These are phyloP conservation scores for Striga asiatica DNA, from an alignment of 257 asterid genomes.

Conservation along the genomic window DNA sequence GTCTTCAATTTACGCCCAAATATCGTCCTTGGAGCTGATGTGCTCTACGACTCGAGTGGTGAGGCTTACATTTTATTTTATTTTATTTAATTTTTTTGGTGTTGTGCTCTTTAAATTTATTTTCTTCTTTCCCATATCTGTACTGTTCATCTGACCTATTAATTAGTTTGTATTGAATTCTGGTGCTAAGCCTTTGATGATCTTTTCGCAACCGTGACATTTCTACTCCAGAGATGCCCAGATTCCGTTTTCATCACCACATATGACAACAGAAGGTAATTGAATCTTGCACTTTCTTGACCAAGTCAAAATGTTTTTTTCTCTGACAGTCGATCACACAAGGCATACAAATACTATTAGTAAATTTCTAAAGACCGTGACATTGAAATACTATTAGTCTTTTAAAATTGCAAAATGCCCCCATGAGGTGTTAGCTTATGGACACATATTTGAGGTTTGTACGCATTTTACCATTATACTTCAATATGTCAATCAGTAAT, in stretches of 20 bases:
- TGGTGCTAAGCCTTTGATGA: slow-evolving; percentile 63
- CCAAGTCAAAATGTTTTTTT: neutral
- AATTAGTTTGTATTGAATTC: slow-evolving; percentile 12
- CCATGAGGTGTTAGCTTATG: neutral
- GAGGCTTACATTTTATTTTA: slow-evolving; percentile 3
- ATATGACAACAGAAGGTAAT: slow-evolving; percentile 86
- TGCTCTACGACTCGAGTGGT: slow-evolving; percentile 74
- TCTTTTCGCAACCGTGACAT: slow-evolving; percentile 73
- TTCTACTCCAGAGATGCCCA: slow-evolving; percentile 56
- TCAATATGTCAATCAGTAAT: neutral
- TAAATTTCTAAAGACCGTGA: neutral
- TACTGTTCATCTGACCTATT: slow-evolving; percentile 16
- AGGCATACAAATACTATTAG: neutral
- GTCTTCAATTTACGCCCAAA: slow-evolving; percentile 56
- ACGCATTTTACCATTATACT: neutral
- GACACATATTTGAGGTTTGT: neutral
- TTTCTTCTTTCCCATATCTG: neutral
- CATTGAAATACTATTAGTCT: neutral
- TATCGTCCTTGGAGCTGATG: slow-evolving; percentile 95
- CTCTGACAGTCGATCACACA: too few species aligned
- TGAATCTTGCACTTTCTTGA: slow-evolving; percentile 7
- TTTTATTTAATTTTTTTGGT: too few species aligned
- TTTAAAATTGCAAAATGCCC: neutral
- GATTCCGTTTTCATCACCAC: slow-evolving; percentile 74
- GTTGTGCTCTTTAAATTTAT: neutral